Base-by-base conservation (phyloP, 1,139 yeast species). In the Geotrichum bryndzae region DNA sequence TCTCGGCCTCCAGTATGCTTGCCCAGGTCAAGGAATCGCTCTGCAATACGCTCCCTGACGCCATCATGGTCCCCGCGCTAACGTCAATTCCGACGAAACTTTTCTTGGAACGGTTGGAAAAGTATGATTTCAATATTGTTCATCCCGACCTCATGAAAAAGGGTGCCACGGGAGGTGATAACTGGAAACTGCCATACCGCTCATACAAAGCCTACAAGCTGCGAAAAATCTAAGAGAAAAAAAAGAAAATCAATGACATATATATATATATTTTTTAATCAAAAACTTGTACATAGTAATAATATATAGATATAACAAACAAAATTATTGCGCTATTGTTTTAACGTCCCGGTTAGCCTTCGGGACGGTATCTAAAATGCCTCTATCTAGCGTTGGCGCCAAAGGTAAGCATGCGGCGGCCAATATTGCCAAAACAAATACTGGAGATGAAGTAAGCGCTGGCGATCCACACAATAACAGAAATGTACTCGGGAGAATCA, bases 101-200 rank as follows among this genome's bases (percentile, higher is more conserved):
- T 58, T 90, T 84, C 68, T 77, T 89, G 67, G 81, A 80, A 64
- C 79, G 79, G 64, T 78, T 89, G 61, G 88, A 90, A 68, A 79
- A 78, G 64, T 71, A 75, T 66, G 88, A 88, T 71, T 89, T 89
- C 70, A 89, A 89, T 71, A 68, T 88, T 2, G 75, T 82, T 59
- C 74, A 78, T 66, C 79, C 80, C 18, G 80, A 77, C 54, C 52
- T 62, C 33, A 48, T 57, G 59, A 56, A 55, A 27, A 59, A 58
- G 54, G 56, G 56, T 13, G 55, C 53, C 23, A 56, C 41, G 11
- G 15, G 73, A 86, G 62, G 78, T 78, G 60, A 80, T 78, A 91
- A 88, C 67, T 89, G 95, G 95, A 79, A 84, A 63, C 76, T 88
- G 61, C 88, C 94, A 0, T 88, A 87, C 84, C 77, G 81, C 4